phyloP scores from a whole-genome alignment of 2,329 filamentous ascomycete species.

The Graphium sp. region DNA sequence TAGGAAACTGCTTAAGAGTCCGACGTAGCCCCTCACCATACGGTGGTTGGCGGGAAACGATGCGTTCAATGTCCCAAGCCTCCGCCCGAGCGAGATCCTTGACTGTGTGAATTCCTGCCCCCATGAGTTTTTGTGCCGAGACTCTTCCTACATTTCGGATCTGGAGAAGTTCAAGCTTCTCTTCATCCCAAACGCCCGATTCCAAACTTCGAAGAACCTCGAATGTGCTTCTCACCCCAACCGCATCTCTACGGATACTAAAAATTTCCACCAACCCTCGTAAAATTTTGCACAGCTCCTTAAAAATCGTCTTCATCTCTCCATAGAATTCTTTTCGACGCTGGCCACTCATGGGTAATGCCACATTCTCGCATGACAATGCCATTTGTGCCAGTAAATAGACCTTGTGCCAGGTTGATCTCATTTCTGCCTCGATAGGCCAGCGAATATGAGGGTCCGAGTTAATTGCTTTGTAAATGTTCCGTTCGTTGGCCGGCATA shows the following conservation, averaged over 20 bases:
- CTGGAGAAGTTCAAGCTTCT: constrained; percentile 66
- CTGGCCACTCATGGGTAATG: not conserved
- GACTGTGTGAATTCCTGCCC: constrained; percentile 54
- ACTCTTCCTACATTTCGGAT: constrained; percentile 63
- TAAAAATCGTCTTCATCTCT: constrained; percentile 15
- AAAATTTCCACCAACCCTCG: constrained; percentile 20
- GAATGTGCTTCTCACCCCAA: constrained; percentile 50
- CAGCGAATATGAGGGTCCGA: constrained; percentile 20
- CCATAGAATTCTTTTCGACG: constrained; percentile 14
- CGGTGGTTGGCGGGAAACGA: constrained; percentile 65
- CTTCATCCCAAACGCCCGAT: constrained; percentile 68
- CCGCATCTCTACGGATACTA: constrained; percentile 36
- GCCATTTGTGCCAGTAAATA: constrained; percentile 53
- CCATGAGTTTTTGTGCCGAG: constrained; percentile 56
- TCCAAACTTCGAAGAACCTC: constrained; percentile 64
- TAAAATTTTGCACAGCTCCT: constrained; percentile 15
- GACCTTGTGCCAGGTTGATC: constrained; percentile 46
- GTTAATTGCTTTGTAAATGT: constrained; percentile 20
- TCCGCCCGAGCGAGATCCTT: constrained; percentile 52
- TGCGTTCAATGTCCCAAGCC: constrained; percentile 55
- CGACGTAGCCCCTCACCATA: constrained; percentile 59
- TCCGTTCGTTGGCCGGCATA: constrained; percentile 15
- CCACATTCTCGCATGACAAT: not conserved
- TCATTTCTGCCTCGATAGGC: constrained; percentile 9
- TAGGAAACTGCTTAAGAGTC: constrained; percentile 53